phyloP scores from a whole-genome alignment of 306 rosid genomes.

The Ochetophila trinervis region DNA sequence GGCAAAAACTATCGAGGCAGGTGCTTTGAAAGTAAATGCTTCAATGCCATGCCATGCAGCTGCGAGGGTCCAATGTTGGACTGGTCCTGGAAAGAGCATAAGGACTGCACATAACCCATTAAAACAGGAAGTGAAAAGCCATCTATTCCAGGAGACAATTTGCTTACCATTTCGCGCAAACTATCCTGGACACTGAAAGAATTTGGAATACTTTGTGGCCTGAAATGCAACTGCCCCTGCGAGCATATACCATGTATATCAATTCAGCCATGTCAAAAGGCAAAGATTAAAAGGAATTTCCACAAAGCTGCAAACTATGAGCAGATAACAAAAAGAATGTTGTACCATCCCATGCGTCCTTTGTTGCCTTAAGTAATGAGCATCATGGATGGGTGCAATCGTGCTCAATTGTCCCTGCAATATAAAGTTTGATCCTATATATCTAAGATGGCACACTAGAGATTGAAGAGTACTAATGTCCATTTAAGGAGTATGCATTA shows the following conservation, averaged over 20 bases:
- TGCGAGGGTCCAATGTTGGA: conserved; percentile 27
- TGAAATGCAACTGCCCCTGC: conserved; percentile 45
- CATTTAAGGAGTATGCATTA: conserved; percentile 12
- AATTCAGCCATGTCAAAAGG: neutral
- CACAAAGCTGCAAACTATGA: neutral
- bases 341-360: conserved; percentile 47
- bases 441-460: conserved; percentile 8
- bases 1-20: conserved; percentile 11
- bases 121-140: neutral
- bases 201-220: conserved; percentile 25
- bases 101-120: conserved; percentile 1
- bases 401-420: conserved; percentile 42
- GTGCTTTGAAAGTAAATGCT: conserved; percentile 30
- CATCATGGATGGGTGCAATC: conserved; percentile 35
- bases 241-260: conserved; percentile 14
- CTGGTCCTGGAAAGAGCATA: conserved; percentile 49
- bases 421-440: conserved; percentile 10
- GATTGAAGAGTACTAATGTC: conserved; percentile 2
- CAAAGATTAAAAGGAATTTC: neutral
- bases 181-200: conserved; percentile 32
- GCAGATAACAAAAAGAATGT: neutral
- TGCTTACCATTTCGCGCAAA: conserved; percentile 31
- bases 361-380: conserved; percentile 29
- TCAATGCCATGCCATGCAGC: conserved; percentile 32
- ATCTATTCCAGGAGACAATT: neutral